These are phyloP conservation scores for Clavispora phyllophila DNA, from an alignment of 805 yeast species.

Conservation along the genomic window DNA sequence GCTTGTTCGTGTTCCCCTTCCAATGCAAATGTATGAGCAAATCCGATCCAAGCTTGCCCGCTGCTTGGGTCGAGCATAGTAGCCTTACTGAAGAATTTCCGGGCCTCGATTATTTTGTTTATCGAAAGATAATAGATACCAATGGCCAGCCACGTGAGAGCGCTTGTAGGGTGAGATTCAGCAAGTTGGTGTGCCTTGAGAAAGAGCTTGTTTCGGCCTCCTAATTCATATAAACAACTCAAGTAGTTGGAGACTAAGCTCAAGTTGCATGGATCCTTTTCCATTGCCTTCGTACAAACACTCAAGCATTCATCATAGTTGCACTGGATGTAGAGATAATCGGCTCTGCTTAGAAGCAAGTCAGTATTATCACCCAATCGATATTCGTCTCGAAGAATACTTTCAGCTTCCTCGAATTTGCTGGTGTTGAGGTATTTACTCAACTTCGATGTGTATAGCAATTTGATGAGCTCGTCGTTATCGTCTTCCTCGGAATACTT, in stretches of 20 bases:
- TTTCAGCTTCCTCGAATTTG: conserved; percentile 60
- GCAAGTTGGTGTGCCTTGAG: conserved; percentile 80
- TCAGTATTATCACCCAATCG: conserved; percentile 67
- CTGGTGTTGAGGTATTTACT: conserved; percentile 64
- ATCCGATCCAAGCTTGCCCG: conserved; percentile 97
- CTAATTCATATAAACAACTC: conserved; percentile 79
- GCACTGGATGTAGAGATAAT: conserved; percentile 67
- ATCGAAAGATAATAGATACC: conserved; percentile 84
- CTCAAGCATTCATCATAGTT: conserved; percentile 70
- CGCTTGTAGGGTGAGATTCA: conserved; percentile 72
- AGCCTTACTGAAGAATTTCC: conserved; percentile 84
- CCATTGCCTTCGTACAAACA: conserved; percentile 58
- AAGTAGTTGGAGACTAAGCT: conserved; percentile 72
- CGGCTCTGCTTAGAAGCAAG: conserved; percentile 63
- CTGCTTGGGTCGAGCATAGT: conserved; percentile 83
- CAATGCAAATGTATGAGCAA: conserved; percentile 95
- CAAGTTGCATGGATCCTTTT: conserved; percentile 66
- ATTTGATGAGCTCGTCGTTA: conserved; percentile 73
- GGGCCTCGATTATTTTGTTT: conserved; percentile 70
- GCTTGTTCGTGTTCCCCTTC: conserved; percentile 99
- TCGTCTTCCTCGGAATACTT: conserved; percentile 72
- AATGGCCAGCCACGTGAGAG: conserved; percentile 88
- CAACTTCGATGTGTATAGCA: conserved; percentile 69
- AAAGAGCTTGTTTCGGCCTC: conserved; percentile 76
- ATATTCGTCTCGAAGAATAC: conserved; percentile 64